These are phyloP conservation scores for Zygoascus meyerae DNA, from an alignment of 1,139 yeast genomes.

Conservation along the genomic window DNA sequence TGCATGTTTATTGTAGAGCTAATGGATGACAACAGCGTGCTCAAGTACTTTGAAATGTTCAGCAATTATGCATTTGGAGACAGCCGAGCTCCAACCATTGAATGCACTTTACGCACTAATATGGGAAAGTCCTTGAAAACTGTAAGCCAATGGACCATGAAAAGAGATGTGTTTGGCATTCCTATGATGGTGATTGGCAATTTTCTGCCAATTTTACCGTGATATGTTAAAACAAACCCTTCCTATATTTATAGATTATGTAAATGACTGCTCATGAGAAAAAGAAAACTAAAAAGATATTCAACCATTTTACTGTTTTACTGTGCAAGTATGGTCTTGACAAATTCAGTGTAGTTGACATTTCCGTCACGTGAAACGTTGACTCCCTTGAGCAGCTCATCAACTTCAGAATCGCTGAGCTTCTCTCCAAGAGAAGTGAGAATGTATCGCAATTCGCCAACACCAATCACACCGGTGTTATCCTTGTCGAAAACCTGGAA, in stretches of 20 bases:
- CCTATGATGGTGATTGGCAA: conserved; percentile 97
- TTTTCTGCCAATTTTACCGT: conserved; percentile 53
- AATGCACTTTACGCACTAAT: conserved; percentile 68
- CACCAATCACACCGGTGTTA: conserved; percentile 90
- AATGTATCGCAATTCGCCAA: conserved; percentile 92
- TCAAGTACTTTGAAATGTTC: conserved; percentile 82
- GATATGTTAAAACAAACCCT: neutral
- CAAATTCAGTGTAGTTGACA: conserved; percentile 89
- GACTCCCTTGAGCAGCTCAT: conserved; percentile 92
- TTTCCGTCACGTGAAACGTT: conserved; percentile 90
- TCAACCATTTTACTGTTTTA: conserved; percentile 32
- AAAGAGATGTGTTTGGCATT: conserved; percentile 82
- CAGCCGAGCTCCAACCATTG: conserved; percentile 71
- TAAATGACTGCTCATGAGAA: conserved; percentile 1
- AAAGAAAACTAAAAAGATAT: neutral
- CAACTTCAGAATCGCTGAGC: conserved; percentile 83
- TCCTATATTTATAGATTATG: conserved; percentile 3
- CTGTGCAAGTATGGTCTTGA: conserved; percentile 87
- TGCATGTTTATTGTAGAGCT: conserved; percentile 77
- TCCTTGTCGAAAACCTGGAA: conserved; percentile 98
- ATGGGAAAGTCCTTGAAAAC: conserved; percentile 48
- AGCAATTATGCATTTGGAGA: conserved; percentile 88
- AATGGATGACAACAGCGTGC: conserved; percentile 79
- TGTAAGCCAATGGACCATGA: conserved; percentile 84
- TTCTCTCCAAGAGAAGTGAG: conserved; percentile 93